phyloP scores from a whole-genome alignment of 768 basidiomycete genomes.

The Inosperma sp. region DNA sequence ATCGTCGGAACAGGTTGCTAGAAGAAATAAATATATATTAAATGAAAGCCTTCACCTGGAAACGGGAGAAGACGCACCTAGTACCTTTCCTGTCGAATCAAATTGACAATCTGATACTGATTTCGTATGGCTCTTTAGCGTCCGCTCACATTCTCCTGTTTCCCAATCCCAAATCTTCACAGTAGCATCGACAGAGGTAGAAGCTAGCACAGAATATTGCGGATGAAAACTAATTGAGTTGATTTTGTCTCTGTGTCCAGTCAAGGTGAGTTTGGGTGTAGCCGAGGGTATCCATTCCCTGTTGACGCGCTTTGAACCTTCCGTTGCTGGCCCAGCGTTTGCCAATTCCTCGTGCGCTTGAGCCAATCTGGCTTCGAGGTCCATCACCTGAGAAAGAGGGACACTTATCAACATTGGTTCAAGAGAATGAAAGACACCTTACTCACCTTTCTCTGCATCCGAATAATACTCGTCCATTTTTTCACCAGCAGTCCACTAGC shows the following conservation, averaged over 20 bases:
- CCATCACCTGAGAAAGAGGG: constrained; percentile 70
- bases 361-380: constrained; percentile 81
- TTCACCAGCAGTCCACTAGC: constrained; percentile 87
- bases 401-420: constrained; percentile 3
- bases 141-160: constrained; percentile 87
- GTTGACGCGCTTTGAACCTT: constrained; percentile 47
- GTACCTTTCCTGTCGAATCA: constrained; percentile 75
- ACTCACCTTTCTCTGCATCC: constrained; percentile 87
- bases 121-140: constrained; percentile 89
- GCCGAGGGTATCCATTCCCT: constrained; percentile 87
- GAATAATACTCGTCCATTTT: constrained; percentile 97
- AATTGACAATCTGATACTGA: constrained; percentile 84
- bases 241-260: constrained; percentile 72
- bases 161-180: constrained; percentile 98
- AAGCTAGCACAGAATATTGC: constrained; percentile 74
- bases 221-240: constrained; percentile 85
- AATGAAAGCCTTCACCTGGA: background rate
- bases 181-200: constrained; percentile 83
- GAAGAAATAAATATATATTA: constrained; percentile 23
- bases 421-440: constrained; percentile 5
- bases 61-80: constrained; percentile 49
- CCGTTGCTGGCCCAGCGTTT: constrained; percentile 42
- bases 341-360: constrained; percentile 68
- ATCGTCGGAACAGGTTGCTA: constrained; percentile 73
- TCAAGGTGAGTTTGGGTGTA: constrained; percentile 71